Evolutionary conservation across 108 stramenopile genomes (phyloP).

Genomic region (Pseudonitzschia pungens): DNA sequence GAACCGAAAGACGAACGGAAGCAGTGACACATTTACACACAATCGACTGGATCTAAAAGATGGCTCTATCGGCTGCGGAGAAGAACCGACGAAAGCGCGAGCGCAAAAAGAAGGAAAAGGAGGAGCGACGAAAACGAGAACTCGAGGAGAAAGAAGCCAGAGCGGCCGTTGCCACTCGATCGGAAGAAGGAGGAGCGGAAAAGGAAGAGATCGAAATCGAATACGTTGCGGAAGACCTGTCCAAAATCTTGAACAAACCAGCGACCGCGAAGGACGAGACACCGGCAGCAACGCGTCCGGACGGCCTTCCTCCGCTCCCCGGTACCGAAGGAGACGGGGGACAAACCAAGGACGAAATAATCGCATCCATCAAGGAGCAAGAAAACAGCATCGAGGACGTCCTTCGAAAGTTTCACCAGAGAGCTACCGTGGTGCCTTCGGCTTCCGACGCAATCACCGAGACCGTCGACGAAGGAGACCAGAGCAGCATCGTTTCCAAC

Average conservation of each 20-base stretch:
- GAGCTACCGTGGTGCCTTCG: slow-evolving; percentile 41
- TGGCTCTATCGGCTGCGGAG: slow-evolving; percentile 77
- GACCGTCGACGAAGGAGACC: not conserved
- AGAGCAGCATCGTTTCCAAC: slow-evolving; percentile 23
- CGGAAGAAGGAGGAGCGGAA: slow-evolving; percentile 2
- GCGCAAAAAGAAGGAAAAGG: slow-evolving; percentile 70
- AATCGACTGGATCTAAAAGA: no score
- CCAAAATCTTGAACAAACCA: slow-evolving; percentile 9
- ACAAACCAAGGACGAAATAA: not conserved
- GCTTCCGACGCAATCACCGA: slow-evolving; percentile 36
- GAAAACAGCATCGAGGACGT: slow-evolving; percentile 43
- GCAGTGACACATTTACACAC: no score
- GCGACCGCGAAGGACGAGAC: not conserved
- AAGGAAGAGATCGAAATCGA: slow-evolving; percentile 54
- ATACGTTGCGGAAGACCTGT: slow-evolving; percentile 67
- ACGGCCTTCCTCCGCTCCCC: slow-evolving; percentile 26
- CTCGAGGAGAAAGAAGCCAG: slow-evolving; percentile 15
- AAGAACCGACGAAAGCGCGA: slow-evolving; percentile 82
- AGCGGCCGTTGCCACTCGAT: slow-evolving; percentile 5
- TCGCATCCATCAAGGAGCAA: slow-evolving; percentile 16
- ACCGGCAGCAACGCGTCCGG: slow-evolving; percentile 13
- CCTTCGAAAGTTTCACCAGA: slow-evolving; percentile 61
- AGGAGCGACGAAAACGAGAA: slow-evolving; percentile 39
- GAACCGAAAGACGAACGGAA: no score
- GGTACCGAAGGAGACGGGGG: slow-evolving; percentile 5